Evolutionary conservation across 202 grass and related monocot species (phyloP).

Genomic region (Schoenoplectus tabernaemontani): DNA sequence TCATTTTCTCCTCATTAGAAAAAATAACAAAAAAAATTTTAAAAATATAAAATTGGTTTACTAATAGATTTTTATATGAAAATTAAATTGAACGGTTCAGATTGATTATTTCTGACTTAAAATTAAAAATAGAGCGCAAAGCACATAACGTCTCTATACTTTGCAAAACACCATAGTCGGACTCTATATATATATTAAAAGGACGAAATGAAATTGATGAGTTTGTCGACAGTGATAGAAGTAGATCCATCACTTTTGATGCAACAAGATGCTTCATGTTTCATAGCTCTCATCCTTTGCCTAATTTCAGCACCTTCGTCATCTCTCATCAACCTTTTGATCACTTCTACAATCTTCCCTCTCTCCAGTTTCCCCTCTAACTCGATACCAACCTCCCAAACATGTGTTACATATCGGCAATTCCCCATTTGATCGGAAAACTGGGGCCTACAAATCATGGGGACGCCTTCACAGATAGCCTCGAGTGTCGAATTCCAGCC

Average conservation of each 20-base stretch:
- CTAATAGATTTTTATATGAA: too few species aligned
- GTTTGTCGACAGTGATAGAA: neutral
- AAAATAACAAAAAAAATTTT: too few species aligned
- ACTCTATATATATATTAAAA: neutral
- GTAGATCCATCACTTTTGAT: constrained; percentile 28
- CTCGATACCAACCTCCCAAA: constrained; percentile 39
- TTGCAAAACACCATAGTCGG: too few species aligned
- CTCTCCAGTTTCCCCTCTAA: constrained; percentile 33
- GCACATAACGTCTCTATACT: too few species aligned
- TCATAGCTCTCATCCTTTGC: constrained; percentile 23
- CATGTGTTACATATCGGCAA: constrained; percentile 27
- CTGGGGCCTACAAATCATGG: constrained; percentile 53
- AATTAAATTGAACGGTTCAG: too few species aligned
- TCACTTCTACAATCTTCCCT: neutral
- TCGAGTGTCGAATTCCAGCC: constrained; percentile 73
- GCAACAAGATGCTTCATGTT: neutral
- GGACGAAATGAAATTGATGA: constrained; percentile 24
- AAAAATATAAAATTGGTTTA: too few species aligned
- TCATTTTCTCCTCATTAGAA: too few species aligned
- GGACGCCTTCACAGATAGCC: constrained; percentile 43
- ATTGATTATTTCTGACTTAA: too few species aligned
- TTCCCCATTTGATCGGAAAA: constrained; percentile 61
- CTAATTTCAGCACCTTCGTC: constrained; percentile 30
- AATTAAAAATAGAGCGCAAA: too few species aligned
- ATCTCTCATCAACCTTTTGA: constrained; percentile 23